phyloP scores from a whole-genome alignment of 192 early-diverging fungal species.

The Rhizophagus prolifer region DNA sequence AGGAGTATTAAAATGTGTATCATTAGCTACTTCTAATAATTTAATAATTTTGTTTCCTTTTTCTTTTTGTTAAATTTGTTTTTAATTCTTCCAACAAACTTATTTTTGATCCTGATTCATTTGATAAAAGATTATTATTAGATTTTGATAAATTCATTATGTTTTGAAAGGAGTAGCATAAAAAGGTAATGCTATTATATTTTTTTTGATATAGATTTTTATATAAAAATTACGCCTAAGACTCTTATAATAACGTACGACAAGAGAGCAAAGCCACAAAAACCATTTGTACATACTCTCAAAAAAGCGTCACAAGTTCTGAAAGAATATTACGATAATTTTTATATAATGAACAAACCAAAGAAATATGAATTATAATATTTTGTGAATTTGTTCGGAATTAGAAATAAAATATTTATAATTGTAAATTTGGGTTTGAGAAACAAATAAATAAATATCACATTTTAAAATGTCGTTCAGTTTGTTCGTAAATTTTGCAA shows the following conservation, averaged over 20 bases:
- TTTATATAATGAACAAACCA: not conserved
- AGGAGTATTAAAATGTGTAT: conserved; percentile 69
- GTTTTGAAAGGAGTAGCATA: not conserved
- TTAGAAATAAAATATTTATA: conserved; percentile 8
- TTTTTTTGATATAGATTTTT: no score
- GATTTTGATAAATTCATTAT: conserved; percentile 19
- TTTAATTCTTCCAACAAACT: conserved; percentile 48
- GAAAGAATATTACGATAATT: not conserved
- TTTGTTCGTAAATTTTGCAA: not conserved
- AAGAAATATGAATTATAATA: conserved; percentile 17
- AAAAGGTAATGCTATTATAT: conserved; percentile 10
- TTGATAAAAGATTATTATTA: not conserved
- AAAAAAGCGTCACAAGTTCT: no score
- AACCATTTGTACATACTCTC: no score
- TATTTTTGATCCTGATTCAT: not conserved
- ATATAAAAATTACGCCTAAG: no score
- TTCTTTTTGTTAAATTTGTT: conserved; percentile 54
- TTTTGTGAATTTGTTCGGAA: conserved; percentile 5
- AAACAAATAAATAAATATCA: not conserved
- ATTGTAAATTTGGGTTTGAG: conserved; percentile 19
- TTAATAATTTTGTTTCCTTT: conserved; percentile 37
- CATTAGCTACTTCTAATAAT: conserved; percentile 71
- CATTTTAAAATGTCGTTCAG: not conserved
- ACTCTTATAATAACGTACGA: no score
- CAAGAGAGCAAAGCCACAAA: no score